phyloP scores from a whole-genome alignment of 2,329 filamentous ascomycete genomes.

The Cercospora janseana region DNA sequence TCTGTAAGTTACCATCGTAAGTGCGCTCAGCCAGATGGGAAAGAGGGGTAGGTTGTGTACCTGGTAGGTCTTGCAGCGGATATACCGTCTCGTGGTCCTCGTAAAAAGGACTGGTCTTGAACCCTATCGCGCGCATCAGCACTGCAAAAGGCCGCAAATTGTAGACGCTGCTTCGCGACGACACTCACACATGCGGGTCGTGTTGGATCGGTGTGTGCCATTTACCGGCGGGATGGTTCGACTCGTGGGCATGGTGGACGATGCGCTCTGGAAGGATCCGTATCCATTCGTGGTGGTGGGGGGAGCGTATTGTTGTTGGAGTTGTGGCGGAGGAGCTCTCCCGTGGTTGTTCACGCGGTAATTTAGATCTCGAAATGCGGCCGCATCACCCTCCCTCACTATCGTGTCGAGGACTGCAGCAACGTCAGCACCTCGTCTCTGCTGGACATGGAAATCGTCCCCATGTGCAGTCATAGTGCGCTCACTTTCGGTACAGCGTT shows the following conservation, averaged over 20 bases:
- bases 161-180: not conserved
- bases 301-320: slow-evolving; percentile 11
- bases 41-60: slow-evolving; percentile 50
- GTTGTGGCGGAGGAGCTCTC: slow-evolving; percentile 21
- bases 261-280: slow-evolving; percentile 7
- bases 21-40: slow-evolving; percentile 24
- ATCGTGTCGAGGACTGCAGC: slow-evolving; percentile 41
- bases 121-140: slow-evolving; percentile 37
- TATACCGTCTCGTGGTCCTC: slow-evolving; percentile 65
- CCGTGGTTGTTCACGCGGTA: slow-evolving; percentile 45
- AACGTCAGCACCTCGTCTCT: slow-evolving; percentile 7
- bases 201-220: slow-evolving; percentile 17
- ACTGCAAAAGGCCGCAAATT: not conserved
- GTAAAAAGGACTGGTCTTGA: slow-evolving; percentile 85
- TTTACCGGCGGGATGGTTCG: slow-evolving; percentile 12
- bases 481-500: slow-evolving; percentile 71
- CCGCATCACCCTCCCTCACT: slow-evolving; percentile 37
- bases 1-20: slow-evolving; percentile 36
- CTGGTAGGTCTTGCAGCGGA: slow-evolving; percentile 65
- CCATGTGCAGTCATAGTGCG: not conserved
- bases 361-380: slow-evolving; percentile 40
- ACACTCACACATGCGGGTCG: slow-evolving; percentile 25
- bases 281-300: slow-evolving; percentile 19
- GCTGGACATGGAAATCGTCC: not conserved
- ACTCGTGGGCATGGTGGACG: slow-evolving; percentile 20